A percentile compares a stretch with the other conserved stretches of the same genome.
Evolutionary conservation across 768 basidiomycete genomes (phyloP).

Genomic region (Leccinum ochraceum): DNA sequence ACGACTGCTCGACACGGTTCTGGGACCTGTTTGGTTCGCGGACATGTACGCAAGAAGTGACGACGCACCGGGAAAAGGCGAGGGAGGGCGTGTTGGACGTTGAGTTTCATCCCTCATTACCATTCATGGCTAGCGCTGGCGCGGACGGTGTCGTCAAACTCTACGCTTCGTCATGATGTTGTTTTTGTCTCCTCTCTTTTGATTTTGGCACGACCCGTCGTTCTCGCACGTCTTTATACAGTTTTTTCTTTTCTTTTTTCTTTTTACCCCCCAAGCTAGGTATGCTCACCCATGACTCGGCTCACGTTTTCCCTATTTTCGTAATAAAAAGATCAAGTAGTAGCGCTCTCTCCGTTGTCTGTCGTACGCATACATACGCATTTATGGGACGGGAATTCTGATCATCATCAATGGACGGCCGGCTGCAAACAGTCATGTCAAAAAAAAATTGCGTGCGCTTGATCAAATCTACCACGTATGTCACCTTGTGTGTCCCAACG

Average conservation of each 20-base stretch:
- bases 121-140: constrained; percentile 92
- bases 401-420: background rate
- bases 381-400: background rate
- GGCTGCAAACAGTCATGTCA: background rate
- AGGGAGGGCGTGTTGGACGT: constrained; percentile 90
- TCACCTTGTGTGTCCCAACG: background rate
- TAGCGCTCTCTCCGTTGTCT: constrained; percentile 11
- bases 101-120: constrained; percentile 78
- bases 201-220: background rate
- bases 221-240: constrained; percentile 5
- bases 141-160: constrained; percentile 93
- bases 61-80: constrained; percentile 86
- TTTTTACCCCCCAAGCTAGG: background rate
- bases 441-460: background rate
- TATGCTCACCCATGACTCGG: constrained; percentile 13
- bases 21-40: constrained; percentile 88
- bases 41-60: constrained; percentile 86
- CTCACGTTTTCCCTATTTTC: constrained; percentile 6
- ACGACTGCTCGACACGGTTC: constrained; percentile 92
- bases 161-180: constrained; percentile 80
- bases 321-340: constrained; percentile 7
- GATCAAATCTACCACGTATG: background rate
- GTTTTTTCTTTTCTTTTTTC: background rate
- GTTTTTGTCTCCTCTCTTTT: background rate
- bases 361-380: constrained; percentile 11